Evolutionary conservation across 306 rosid species (phyloP).

Genomic region (Vigna radiata): DNA sequence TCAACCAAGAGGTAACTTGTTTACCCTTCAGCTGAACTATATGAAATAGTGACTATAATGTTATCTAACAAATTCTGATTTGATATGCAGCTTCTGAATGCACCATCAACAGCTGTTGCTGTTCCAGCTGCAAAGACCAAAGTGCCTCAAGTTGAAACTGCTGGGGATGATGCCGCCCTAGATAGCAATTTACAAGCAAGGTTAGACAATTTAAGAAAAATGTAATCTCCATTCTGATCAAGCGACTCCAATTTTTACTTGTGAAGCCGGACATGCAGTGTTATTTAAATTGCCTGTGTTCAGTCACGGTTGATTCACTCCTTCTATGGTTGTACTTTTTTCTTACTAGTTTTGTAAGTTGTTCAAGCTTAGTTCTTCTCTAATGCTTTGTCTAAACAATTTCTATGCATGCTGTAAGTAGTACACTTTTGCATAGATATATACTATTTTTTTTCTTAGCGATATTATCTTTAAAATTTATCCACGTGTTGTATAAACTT

Average conservation of each 20-base stretch:
- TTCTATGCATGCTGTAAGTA: not conserved
- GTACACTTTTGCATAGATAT: too few relatives aligned
- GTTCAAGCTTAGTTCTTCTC: not conserved
- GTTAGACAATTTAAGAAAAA: slow-evolving; percentile 77
- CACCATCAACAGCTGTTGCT: slow-evolving; percentile 85
- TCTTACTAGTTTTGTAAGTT: not conserved
- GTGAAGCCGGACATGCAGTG: slow-evolving; percentile 39
- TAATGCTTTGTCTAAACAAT: slow-evolving; percentile 1
- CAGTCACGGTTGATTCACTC: not conserved
- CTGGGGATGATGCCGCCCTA: slow-evolving; percentile 76
- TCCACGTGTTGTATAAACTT: too few relatives aligned
- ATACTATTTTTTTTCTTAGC: too few relatives aligned
- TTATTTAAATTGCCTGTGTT: slow-evolving; percentile 5
- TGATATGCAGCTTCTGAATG: slow-evolving; percentile 75
- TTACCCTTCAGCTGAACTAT: slow-evolving; percentile 15
- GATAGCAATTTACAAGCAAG: slow-evolving; percentile 94
- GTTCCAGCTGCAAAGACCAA: slow-evolving; percentile 72
- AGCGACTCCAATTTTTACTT: slow-evolving; percentile 35
- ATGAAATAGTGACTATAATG: slow-evolving; percentile 9
- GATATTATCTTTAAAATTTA: too few relatives aligned
- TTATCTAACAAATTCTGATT: slow-evolving; percentile 39
- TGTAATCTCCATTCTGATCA: slow-evolving; percentile 56
- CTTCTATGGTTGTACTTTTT: not conserved
- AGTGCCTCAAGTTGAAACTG: slow-evolving; percentile 80
- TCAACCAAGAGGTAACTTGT: slow-evolving; percentile 83